These are phyloP conservation scores for Nicotiana sylvestris DNA, from an alignment of 257 asterid species.

Conservation along the genomic window DNA sequence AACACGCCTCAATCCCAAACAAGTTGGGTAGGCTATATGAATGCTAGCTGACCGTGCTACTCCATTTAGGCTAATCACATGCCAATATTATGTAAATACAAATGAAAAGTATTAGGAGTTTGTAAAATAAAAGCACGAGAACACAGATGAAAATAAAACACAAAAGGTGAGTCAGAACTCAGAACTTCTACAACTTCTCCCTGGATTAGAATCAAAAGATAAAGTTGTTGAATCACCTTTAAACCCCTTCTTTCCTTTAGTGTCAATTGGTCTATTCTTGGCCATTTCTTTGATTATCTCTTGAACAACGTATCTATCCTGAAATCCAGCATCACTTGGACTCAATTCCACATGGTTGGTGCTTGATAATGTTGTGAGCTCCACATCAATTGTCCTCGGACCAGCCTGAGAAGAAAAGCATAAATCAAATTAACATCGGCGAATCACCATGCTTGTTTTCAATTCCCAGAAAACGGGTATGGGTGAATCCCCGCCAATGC, in stretches of 20 bases:
- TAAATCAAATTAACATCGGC: constrained; percentile 16
- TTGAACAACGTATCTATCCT: constrained; percentile 91
- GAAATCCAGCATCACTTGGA: constrained; percentile 97
- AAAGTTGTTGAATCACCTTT: constrained; percentile 49
- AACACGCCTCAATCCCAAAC: too few species aligned
- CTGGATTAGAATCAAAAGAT: neutral
- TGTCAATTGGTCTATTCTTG: constrained; percentile 84
- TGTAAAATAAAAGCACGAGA: neutral
- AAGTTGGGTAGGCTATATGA: too few species aligned
- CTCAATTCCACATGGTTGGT: constrained; percentile 85
- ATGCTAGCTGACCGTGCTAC: too few species aligned
- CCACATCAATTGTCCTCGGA: constrained; percentile 70
- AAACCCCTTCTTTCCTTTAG: constrained; percentile 86
- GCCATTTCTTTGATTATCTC: constrained; percentile 98
- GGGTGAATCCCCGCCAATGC: neutral
- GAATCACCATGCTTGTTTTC: neutral
- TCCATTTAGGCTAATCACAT: too few species aligned
- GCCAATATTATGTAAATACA: too few species aligned
- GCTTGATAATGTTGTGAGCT: constrained; percentile 82
- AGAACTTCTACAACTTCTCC: neutral
- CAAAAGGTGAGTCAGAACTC: neutral
- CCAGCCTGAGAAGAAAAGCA: constrained; percentile 64
- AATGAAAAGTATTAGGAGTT: too few species aligned
- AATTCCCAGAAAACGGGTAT: neutral
- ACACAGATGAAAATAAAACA: neutral